Evolutionary conservation across 2,329 filamentous ascomycete genomes (phyloP), one percentile per base, ranked within the genome.

Genomic region (Verticillium klebahnii): DNA sequence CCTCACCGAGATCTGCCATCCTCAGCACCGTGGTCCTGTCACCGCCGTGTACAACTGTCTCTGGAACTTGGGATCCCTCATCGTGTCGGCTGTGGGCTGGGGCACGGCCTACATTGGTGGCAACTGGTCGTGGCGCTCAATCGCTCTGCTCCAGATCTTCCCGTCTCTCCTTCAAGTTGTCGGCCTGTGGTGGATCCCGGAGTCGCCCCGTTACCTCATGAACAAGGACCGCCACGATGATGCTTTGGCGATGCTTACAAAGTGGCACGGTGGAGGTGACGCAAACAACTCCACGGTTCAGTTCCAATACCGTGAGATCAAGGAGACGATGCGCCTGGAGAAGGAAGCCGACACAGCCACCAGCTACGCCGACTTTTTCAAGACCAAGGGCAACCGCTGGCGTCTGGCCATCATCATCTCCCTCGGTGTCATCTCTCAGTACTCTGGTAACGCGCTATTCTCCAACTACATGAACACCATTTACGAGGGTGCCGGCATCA

Each of bases 161-260:
- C 86, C 87, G 0, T 87, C 85, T 0, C 65, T 87, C 14, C 77
- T 89, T 61, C 87, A 90, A 75, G 76, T 90, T 50, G 60, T 74
- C n/a, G 87, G 87, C 68, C 86, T 91, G 72, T 90, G 83, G 76
- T 85, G 78, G 74, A 77, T 89, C n/a, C 88, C 88, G 5, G 88
- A 91, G 73, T 87, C 83, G 0, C 88, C 88, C 0, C 81, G 88
- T 65, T 91, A 82, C 77, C 81, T 90, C 15, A 79, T 89, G 66
- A 79, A 82, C 68, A 87, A 87, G 73, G 87, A 88, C 67, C 82
- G 83, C 37, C 78, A 84, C 64, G 84, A 87, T 15, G 82, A 89
- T 67, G 88, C 88, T 5, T 78, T 89, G 12, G 72, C 77, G 1
- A 83, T 88, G 5, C 78, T 91, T 5, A 80, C 83, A 59, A 84